Conservation (phyloP, 805 yeast genomes). For the Ogataea methanolica region DNA sequence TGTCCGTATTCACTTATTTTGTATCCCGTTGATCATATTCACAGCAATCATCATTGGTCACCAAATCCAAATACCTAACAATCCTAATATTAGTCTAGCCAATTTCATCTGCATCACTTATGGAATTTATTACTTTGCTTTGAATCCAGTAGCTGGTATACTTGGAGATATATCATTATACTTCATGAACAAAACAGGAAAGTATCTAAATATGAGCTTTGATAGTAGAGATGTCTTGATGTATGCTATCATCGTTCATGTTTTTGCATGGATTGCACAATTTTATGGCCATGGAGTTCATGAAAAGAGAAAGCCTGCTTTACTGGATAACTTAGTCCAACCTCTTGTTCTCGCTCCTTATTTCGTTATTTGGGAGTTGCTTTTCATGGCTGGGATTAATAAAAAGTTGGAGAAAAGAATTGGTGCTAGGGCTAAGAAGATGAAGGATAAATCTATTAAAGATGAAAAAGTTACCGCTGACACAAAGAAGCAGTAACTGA, state of each 20-base stretch:
- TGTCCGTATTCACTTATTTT: conserved; percentile 69
- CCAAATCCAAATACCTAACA: conserved; percentile 10
- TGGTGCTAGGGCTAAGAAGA: conserved; percentile 40
- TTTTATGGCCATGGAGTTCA: conserved; percentile 83
- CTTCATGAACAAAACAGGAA: conserved; percentile 14
- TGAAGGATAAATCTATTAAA: conserved; percentile 23
- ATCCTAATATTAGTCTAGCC: conserved; percentile 38
- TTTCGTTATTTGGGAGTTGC: conserved; percentile 75
- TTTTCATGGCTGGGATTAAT: conserved; percentile 63
- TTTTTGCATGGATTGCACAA: conserved; percentile 71
- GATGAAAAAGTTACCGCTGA: conserved; percentile 19
- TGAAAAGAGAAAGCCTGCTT: conserved; percentile 82
- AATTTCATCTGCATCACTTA: conserved; percentile 41
- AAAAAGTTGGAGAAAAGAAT: conserved; percentile 45
- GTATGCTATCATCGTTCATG: conserved; percentile 39
- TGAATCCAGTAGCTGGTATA: conserved; percentile 51
- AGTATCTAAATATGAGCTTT: conserved; percentile 12
- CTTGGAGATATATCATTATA: conserved; percentile 36
- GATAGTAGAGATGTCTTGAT: conserved; percentile 20
- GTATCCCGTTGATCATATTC: conserved; percentile 73
- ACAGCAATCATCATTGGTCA: conserved; percentile 42
- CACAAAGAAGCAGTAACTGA: no score
- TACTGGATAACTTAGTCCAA: conserved; percentile 75
- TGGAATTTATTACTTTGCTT: conserved; percentile 50
- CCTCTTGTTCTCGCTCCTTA: conserved; percentile 89